Evolutionary conservation across 139 green algal genomes (phyloP).

Genomic region (Micractinium sp.): DNA sequence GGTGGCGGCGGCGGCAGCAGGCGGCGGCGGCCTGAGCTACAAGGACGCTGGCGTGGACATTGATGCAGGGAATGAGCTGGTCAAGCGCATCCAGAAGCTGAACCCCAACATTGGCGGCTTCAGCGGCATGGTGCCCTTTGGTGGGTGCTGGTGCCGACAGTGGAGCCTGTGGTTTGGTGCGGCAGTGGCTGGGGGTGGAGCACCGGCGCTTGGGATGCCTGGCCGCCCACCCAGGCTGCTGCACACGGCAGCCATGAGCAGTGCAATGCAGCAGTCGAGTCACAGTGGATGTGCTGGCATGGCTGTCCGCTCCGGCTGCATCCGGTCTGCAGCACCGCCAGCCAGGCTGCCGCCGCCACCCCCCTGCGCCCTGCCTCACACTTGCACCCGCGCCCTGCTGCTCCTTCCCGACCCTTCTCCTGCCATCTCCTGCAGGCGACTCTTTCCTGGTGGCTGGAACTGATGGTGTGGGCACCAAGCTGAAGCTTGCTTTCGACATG

Average conservation of each 20-base stretch:
- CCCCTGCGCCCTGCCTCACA: no score
- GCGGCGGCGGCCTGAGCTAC: slow-evolving; percentile 69
- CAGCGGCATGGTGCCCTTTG: slow-evolving; percentile 95
- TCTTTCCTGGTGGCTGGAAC: slow-evolving; percentile 95
- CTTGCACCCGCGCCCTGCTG: background rate
- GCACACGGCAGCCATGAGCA: no score
- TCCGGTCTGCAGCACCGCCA: background rate
- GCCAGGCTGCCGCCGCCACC: background rate
- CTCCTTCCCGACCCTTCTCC: no score
- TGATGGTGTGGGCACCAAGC: slow-evolving; percentile 98
- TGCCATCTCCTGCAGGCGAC: slow-evolving; percentile 72
- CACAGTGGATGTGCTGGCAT: background rate
- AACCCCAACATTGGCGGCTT: slow-evolving; percentile 96
- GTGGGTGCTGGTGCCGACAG: slow-evolving; percentile 44
- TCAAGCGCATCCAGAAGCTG: slow-evolving; percentile 92
- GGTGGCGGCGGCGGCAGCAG: background rate
- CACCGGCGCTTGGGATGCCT: no score
- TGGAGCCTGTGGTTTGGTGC: background rate
- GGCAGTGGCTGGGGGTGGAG: background rate
- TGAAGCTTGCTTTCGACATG: slow-evolving; percentile 98
- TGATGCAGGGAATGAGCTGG: slow-evolving; percentile 96
- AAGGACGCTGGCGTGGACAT: slow-evolving; percentile 97
- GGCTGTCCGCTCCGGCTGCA: background rate
- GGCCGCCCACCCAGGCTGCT: no score
- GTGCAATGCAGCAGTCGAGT: background rate